phyloP scores from a whole-genome alignment of 108 stramenopile genomes.

The Cyclostephanos invisitatus region DNA sequence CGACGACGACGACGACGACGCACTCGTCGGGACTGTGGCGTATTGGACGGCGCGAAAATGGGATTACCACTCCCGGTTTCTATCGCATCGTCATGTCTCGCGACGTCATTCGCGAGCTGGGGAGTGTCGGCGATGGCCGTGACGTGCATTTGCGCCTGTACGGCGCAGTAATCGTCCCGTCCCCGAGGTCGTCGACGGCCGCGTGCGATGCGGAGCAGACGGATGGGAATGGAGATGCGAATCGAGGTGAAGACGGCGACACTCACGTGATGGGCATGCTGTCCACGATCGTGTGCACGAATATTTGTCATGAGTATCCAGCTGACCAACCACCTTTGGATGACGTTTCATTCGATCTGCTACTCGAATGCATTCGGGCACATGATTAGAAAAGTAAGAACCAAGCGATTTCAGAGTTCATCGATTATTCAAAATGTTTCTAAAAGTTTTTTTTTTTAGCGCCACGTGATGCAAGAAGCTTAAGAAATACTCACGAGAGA shows the following conservation, averaged over 20 bases:
- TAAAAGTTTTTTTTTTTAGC: too few species aligned
- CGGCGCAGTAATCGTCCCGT: constrained; percentile 33
- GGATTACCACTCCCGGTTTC: constrained; percentile 20
- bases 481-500: too few species aligned
- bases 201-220: background rate
- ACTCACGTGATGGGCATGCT: background rate
- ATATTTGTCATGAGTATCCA: constrained; percentile 29
- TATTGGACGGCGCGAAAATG: background rate
- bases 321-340: constrained; percentile 6
- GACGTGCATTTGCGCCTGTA: constrained; percentile 33
- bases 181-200: constrained; percentile 8
- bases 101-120: constrained; percentile 23
- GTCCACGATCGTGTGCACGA: constrained; percentile 34
- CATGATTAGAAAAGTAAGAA: background rate
- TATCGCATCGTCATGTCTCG: constrained; percentile 34
- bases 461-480: too few species aligned
- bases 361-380: background rate
- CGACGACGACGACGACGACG: background rate
- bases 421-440: too few species aligned
- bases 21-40: background rate
- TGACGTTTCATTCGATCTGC: constrained; percentile 26
- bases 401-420: too few species aligned
- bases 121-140: constrained; percentile 6
- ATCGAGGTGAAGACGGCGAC: background rate
- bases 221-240: constrained; percentile 2